phyloP scores from a whole-genome alignment of 768 basidiomycete genomes.

The Tulasnella sp. region DNA sequence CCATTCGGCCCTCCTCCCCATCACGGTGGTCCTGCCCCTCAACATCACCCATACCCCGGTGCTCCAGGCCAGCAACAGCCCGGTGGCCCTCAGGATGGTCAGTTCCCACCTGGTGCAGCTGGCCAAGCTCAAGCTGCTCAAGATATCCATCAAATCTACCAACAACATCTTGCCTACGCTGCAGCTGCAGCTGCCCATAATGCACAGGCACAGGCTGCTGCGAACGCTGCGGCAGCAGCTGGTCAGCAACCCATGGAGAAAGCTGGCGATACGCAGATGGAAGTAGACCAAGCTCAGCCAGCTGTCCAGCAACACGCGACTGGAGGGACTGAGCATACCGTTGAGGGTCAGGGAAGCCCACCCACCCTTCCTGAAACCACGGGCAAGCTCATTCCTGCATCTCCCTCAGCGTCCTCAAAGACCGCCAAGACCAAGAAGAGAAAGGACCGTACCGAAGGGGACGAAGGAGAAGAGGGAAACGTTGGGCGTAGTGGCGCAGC shows the following conservation, averaged over 20 bases:
- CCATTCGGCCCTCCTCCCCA: slow-evolving; percentile 10
- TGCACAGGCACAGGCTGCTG: background rate
- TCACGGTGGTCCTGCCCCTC: slow-evolving; percentile 7
- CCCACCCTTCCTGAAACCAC: background rate
- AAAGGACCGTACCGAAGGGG: background rate
- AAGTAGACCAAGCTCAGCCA: background rate
- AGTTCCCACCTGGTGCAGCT: slow-evolving; percentile 4
- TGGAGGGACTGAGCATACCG: background rate
- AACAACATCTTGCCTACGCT: slow-evolving; percentile 1
- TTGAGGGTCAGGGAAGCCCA: background rate
- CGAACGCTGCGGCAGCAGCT: background rate
- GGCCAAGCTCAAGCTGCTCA: background rate
- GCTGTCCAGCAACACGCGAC: background rate
- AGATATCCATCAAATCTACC: slow-evolving; percentile 11
- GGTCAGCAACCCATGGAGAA: background rate
- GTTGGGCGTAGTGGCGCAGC: background rate
- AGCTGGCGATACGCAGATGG: background rate
- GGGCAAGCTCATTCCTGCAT: background rate
- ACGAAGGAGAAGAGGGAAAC: background rate
- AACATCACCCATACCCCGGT: slow-evolving; percentile 15
- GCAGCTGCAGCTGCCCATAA: background rate
- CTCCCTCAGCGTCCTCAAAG: background rate
- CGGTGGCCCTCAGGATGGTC: slow-evolving; percentile 6
- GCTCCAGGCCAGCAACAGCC: background rate
- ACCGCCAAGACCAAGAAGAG: background rate